Percentiles rank a stretch among this genome's conserved stretches.
These are phyloP conservation scores for Boechera stricta DNA, from an alignment of 345 rosid genomes.

Conservation along the genomic window DNA sequence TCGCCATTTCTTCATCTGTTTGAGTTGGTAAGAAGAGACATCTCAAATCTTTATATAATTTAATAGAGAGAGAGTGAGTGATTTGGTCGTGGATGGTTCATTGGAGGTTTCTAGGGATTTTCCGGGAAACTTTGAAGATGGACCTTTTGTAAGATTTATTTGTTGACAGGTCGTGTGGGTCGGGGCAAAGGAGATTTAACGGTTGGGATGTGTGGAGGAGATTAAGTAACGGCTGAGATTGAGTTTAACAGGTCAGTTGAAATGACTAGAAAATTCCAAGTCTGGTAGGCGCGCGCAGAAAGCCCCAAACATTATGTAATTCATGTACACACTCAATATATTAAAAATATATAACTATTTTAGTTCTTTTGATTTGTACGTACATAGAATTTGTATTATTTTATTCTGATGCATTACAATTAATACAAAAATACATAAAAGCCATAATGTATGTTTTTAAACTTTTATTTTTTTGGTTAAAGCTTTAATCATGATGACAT, in stretches of 20 bases:
- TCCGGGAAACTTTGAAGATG: constrained; percentile 45
- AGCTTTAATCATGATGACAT: background rate
- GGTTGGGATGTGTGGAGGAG: constrained; percentile 10
- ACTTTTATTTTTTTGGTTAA: background rate
- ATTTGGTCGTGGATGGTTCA: constrained; percentile 30
- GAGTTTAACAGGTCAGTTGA: constrained; percentile 17
- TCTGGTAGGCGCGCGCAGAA: constrained; percentile 48
- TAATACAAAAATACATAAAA: background rate
- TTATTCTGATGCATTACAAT: background rate
- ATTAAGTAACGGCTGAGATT: constrained; percentile 26
- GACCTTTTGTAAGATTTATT: constrained; percentile 30
- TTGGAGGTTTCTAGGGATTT: constrained; percentile 46
- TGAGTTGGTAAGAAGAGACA: constrained; percentile 23
- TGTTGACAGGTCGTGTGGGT: constrained; percentile 49
- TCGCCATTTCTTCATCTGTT: constrained; percentile 38
- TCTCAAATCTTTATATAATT: constrained; percentile 30
- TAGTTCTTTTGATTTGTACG: constrained; percentile 21
- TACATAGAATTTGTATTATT: background rate
- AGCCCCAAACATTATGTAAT: constrained; percentile 33
- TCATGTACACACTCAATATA: constrained; percentile 19
- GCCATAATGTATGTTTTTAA: background rate
- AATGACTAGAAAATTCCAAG: constrained; percentile 48
- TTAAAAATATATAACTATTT: background rate
- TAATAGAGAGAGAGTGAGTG: constrained; percentile 14
- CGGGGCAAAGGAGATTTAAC: constrained; percentile 30